Base-by-base conservation (phyloP, 257 asterid species). In the Solanum etuberosum region DNA sequence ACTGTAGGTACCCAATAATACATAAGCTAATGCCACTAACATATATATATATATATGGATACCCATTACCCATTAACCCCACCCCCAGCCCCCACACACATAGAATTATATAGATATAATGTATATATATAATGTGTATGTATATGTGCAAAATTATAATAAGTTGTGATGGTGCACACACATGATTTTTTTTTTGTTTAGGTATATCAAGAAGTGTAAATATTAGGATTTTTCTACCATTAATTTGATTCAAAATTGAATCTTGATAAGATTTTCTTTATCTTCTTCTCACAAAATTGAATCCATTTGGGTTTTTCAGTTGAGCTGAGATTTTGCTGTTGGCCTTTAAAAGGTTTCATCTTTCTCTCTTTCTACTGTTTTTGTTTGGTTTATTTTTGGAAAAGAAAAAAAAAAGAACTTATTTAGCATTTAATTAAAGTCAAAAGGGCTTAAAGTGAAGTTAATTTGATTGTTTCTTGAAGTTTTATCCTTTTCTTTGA, bases 191-290 rank as follows among this genome's bases (percentile, higher is more conserved):
- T 68, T 14, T 73, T 21, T 21, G 13, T 77, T 78, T 14, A 38
- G 25, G 9, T 78, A 42, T 78, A 15, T 78, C 57, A 31, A 80
- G 42, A 80, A 80, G 1, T 80, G 42, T 80, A 46, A 29, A 46
- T 80, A 46, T 8, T 80, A 80, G 10, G 27, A 78, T 42, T 46
- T 46, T 46, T 46, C 6, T 29, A 9, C 51, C 42, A 80, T 80
- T 43, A 54, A 73, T 86, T 88, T 90, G 91, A 89, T 93, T 89
- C 92, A 88, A 89, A 91, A 92, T 84, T 85, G 74, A 63, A 37
- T 88, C 77, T 87, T 91, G 90, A 87, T 84, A 89, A 86, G 93
- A 86, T 80, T 63, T 85, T 93, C 91, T 88, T 86, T 93, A 88
- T 87, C 86, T 90, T 71, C 90, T 90, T 77, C 89, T 86, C 85